phyloP scores from a whole-genome alignment of 768 basidiomycete species.

The Suillus hirtellus region DNA sequence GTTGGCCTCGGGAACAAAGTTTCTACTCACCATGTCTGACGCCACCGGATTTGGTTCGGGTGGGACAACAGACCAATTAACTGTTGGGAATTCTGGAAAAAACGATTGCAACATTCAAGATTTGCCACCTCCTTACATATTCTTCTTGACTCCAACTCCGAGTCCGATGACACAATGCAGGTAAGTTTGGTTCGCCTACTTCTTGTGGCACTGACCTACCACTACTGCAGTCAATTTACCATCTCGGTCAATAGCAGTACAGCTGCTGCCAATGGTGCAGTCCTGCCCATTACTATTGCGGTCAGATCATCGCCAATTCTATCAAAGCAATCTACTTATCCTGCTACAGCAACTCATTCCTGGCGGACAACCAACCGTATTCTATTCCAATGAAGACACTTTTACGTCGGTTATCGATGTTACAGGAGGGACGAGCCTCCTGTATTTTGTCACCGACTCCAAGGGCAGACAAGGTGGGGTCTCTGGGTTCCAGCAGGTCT shows the following conservation, averaged over 20 bases:
- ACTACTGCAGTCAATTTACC: constrained; percentile 42
- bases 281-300: constrained; percentile 53
- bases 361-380: constrained; percentile 50
- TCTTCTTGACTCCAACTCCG: constrained; percentile 45
- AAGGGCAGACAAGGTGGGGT: constrained; percentile 54
- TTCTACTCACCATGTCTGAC: neutral
- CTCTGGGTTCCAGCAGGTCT: constrained; percentile 51
- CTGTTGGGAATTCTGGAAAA: constrained; percentile 43
- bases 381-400: constrained; percentile 38
- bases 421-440: constrained; percentile 52
- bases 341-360: constrained; percentile 58
- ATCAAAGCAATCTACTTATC: constrained; percentile 6
- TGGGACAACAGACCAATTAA: constrained; percentile 51
- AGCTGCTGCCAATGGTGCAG: constrained; percentile 29
- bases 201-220: constrained; percentile 11
- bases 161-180: constrained; percentile 59
- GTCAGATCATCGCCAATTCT: constrained; percentile 33
- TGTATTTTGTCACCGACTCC: constrained; percentile 59
- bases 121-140: constrained; percentile 46
- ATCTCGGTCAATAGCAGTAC: constrained; percentile 27
- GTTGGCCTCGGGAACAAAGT: neutral
- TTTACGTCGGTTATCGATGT: constrained; percentile 58
- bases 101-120: constrained; percentile 48
- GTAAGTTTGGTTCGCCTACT: constrained; percentile 33
- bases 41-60: neutral